Base-by-base conservation (phyloP, 2,329 filamentous ascomycete species). In the Colletotrichum sp. region DNA sequence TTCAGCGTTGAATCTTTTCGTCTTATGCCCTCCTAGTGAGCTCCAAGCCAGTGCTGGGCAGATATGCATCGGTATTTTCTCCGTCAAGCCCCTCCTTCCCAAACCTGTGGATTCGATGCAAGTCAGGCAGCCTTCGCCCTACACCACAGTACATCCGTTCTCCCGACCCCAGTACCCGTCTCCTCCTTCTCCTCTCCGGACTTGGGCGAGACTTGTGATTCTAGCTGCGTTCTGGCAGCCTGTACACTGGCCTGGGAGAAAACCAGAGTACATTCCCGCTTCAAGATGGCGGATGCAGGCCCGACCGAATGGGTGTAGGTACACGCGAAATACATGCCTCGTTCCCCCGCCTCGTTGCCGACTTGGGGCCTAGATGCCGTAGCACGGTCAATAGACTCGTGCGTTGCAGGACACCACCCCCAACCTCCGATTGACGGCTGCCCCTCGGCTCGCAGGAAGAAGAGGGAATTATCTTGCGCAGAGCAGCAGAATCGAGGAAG, bases 321-420 rank as follows among this genome's bases (percentile, higher is more conserved):
- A 75, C 59, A 44, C 16, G 28, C n/a, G 60, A 62, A 48, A 75
- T 76, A 74, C 66, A 68, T 75, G 39, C 64, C 24, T 59, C 44
- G 22, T 16, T 66, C 48, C 66, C 57, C 72, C 75, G 32, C 55
- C 75, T 63, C 60, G 52, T 66, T 76, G 62, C 28, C 71, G 60
- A 59, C 34, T 73, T 65, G 59, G 71, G 71, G 34, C 24, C 22
- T 60, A 59, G 48, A 48, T 76, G 64, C 64, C 65, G 65, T 60
- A 62, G 65, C 28, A 55, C 39, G 39, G 36, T 75, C 66, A 36
- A 67, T 62, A 57, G 66, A 71, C 60, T 66, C 52, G 52, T 44
- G 36, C 59, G 39, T 34, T 75, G 72, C 74, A 76, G 59, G 44
- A 66, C 52, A 52, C 18, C 48, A 30, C 15, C 60, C 30, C 26